Base-by-base conservation (phyloP, 1,284 basidiomycete species). In the Macrocystidia cucumis region DNA sequence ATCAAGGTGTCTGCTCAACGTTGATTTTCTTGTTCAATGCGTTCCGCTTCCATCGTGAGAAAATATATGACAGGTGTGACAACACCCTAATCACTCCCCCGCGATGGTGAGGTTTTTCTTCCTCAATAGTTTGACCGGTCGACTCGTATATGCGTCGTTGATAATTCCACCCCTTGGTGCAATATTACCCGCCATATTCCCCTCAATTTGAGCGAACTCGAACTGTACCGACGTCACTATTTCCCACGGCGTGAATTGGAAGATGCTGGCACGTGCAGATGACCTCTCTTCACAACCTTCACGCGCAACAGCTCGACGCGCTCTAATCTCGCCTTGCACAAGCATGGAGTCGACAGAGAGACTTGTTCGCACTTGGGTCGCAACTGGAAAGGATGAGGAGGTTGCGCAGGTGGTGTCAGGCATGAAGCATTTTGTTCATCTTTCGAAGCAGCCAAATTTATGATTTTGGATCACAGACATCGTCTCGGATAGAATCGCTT, bases 301-400 rank as follows among this genome's bases (percentile, higher is more conserved):
- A 16, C 34, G 8, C 14, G 20, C 18, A 1, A n/a, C 8, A 21
- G n/a, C n/a, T n/a, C n/a, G n/a, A n/a, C n/a, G n/a, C n/a, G n/a
- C n/a, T n/a, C n/a, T n/a, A n/a, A n/a, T 30, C 3, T 30, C 5
- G 17, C 21, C 20, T 18, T 16, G 11, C 30, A 18, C 26, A 22
- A 22, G 17, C 6, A 64, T 64, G 61, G 55, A 57, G 27, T 47
- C 51, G 17, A 59, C 52, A 8, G 55, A 57, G 40, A 70, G 77
- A 29, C 59, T 73, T n/a, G 69, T 85, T 19, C 70, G 73, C 38
- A 84, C 82, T 22, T 88, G 84, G 80, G 75, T 89, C 45, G 75
- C 71, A 11, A 68, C 78, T 5, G 69, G 67, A 23, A 63, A 70
- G 42, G 75, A 80, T 22, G 60, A 71, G 32, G 78, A 86, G 43